These are phyloP conservation scores for Colletotrichum chlorophyti DNA, from an alignment of 2,329 filamentous ascomycete genomes.

Conservation along the genomic window DNA sequence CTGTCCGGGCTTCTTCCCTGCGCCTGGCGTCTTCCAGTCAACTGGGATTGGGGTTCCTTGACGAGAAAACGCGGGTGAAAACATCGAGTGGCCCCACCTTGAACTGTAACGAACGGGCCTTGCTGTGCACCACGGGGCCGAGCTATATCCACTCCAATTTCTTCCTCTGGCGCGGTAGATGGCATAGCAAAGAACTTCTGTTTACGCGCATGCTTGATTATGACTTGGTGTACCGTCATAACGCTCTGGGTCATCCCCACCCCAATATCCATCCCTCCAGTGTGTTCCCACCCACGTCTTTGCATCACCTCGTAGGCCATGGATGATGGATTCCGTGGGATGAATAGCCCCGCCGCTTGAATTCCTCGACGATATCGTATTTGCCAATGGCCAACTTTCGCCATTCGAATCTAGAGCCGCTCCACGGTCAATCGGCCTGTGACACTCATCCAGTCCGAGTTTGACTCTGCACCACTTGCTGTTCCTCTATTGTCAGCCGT, in stretches of 20 bases:
- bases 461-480: neutral
- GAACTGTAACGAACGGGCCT: conserved; percentile 9
- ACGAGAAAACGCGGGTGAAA: neutral
- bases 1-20: neutral
- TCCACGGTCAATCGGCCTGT: neutral
- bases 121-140: conserved; percentile 2
- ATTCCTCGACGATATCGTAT: conserved; percentile 24
- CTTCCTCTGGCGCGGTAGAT: conserved; percentile 1
- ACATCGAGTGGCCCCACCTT: no score
- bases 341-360: conserved; percentile 23
- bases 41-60: neutral
- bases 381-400: conserved; percentile 22
- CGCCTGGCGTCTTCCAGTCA: neutral
- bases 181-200: no score
- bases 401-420: no score
- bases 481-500: no score
- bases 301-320: conserved; percentile 17
- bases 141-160: conserved; percentile 21
- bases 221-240: no score
- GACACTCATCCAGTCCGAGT: neutral
- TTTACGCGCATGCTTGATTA: no score
- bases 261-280: no score
- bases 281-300: no score
- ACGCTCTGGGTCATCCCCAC: no score
- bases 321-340: conserved; percentile 24